Conservation (phyloP, 306 rosid species). For the Fragaria vesca region DNA sequence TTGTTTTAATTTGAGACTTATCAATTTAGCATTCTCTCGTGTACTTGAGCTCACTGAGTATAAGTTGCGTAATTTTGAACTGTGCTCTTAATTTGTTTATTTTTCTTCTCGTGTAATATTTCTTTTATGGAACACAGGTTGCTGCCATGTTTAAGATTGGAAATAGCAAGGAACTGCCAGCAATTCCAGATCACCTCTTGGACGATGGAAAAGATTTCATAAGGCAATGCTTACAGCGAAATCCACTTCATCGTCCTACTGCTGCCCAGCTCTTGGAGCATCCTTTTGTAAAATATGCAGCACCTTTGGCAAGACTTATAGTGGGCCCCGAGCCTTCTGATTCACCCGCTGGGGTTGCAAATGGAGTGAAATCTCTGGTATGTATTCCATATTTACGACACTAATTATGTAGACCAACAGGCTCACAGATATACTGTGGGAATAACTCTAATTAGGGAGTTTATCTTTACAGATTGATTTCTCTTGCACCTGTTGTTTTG, state of each 20-base stretch:
- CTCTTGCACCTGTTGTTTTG: neutral
- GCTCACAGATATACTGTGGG: neutral
- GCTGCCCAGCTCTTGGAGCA: conserved; percentile 80
- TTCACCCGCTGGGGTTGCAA: conserved; percentile 43
- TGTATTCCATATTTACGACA: neutral
- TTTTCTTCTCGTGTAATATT: conserved; percentile 30
- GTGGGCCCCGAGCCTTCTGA: conserved; percentile 51
- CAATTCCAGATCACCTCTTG: conserved; percentile 74
- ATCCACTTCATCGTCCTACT: conserved; percentile 66
- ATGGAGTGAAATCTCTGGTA: conserved; percentile 78
- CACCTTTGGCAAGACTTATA: conserved; percentile 63
- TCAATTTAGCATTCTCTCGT: conserved; percentile 2
- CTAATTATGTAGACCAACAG: neutral
- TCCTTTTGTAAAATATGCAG: conserved; percentile 76
- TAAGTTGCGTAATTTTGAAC: neutral
- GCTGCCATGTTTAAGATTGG: conserved; percentile 98
- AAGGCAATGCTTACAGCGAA: conserved; percentile 72
- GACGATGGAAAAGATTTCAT: conserved; percentile 86
- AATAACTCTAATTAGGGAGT: neutral
- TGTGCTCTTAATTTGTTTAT: neutral
- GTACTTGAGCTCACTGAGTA: neutral
- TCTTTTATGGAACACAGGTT: conserved; percentile 47
- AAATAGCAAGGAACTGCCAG: conserved; percentile 72
- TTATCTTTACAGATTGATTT: neutral
- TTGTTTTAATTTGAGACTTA: neutral